Evolutionary conservation across 768 basidiomycete species (phyloP).

Genomic region (Macrocybe gigantea): DNA sequence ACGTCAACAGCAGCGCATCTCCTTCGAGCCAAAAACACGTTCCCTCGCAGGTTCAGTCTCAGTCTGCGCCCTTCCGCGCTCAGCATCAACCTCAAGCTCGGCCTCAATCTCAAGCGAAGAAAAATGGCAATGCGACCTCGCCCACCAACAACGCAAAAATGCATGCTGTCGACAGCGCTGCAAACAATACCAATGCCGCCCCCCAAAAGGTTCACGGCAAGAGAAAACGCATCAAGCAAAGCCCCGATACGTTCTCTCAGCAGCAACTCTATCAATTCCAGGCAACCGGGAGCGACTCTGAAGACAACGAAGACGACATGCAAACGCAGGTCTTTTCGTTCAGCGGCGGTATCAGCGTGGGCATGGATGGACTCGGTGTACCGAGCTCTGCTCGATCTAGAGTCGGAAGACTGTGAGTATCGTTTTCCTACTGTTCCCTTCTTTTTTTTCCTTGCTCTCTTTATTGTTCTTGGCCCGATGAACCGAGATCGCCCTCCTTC

Average conservation of each 20-base stretch:
- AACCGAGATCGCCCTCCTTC: not conserved
- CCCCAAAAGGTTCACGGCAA: constrained; percentile 10
- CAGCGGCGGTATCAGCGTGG: constrained; percentile 39
- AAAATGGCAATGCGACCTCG: not conserved
- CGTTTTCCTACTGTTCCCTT: not conserved
- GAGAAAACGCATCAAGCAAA: constrained; percentile 19
- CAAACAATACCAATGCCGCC: no score
- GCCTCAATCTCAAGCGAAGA: constrained; percentile 1
- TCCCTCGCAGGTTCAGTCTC: not conserved
- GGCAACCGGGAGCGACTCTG: constrained; percentile 27
- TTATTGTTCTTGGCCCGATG: not conserved
- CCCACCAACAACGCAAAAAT: not conserved
- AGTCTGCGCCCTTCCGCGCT: not conserved
- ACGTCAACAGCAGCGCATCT: no score
- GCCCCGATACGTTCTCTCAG: constrained; percentile 5
- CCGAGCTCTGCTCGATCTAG: constrained; percentile 20
- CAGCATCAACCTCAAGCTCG: not conserved
- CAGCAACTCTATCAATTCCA: constrained; percentile 11
- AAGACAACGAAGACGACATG: constrained; percentile 35
- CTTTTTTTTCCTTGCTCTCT: not conserved
- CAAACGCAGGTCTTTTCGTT: constrained; percentile 7
- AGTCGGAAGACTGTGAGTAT: constrained; percentile 32
- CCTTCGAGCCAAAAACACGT: no score
- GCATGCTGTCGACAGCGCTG: no score
- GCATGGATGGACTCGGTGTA: constrained; percentile 39